A percentile compares a stretch with the other conserved stretches of the same genome.
Conservation (phyloP, 176 grass and related monocot species). For the Melocanna baccifera region DNA sequence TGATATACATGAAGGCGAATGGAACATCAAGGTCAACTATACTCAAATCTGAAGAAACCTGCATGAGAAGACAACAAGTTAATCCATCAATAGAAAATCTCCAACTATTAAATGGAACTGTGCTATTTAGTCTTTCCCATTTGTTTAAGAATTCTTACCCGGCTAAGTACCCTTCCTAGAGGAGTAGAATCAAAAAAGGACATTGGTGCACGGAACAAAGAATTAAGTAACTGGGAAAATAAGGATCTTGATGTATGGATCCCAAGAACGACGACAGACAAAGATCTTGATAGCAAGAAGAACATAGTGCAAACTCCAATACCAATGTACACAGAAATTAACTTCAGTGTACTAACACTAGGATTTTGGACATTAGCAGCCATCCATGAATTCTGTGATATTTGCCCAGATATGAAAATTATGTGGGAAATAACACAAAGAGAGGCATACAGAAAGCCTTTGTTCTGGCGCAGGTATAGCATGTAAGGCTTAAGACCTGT, state of each 20-base stretch:
- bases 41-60: slow-evolving; percentile 90
- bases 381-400: slow-evolving; percentile 97
- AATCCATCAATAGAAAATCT: slow-evolving; percentile 1
- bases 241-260: slow-evolving; percentile 83
- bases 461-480: slow-evolving; percentile 71
- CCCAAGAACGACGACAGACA: slow-evolving; percentile 53
- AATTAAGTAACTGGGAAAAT: slow-evolving; percentile 71
- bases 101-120: not conserved
- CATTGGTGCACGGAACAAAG: slow-evolving; percentile 82
- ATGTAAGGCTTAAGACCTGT: slow-evolving; percentile 76
- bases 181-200: slow-evolving; percentile 94
- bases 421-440: slow-evolving; percentile 48
- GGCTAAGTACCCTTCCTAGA: slow-evolving; percentile 83
- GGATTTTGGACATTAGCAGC: slow-evolving; percentile 79
- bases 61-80: slow-evolving; percentile 2
- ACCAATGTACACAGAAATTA: slow-evolving; percentile 76
- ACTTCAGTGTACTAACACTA: slow-evolving; percentile 55
- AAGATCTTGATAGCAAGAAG: slow-evolving; percentile 65
- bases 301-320: slow-evolving; percentile 63
- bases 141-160: slow-evolving; percentile 55
- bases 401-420: slow-evolving; percentile 70
- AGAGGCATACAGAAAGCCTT: slow-evolving; percentile 67
- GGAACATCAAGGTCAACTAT: slow-evolving; percentile 91
- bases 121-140: not conserved
- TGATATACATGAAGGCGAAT: slow-evolving; percentile 56